Evolutionary conservation across 2,329 filamentous ascomycete genomes (phyloP), one percentile per base, ranked within the genome.

Genomic region (Scedosporium dehoogii): DNA sequence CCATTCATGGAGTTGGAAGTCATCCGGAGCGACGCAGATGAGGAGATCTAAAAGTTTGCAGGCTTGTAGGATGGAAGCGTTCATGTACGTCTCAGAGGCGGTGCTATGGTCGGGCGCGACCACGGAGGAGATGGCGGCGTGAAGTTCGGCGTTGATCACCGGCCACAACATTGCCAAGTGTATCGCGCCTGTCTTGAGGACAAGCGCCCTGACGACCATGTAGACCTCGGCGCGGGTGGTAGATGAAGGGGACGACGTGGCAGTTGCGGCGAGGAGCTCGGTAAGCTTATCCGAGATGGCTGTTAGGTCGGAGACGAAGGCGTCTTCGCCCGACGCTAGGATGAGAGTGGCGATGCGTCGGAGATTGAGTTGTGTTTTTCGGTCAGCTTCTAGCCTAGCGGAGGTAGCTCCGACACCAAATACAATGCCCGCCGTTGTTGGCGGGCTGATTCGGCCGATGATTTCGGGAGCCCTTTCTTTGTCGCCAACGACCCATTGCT

Each of bases 1-100:
- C 94, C 94, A 99, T 77, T 97, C 91, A 69, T 96, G 89, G n/a
- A 97, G 83, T 73, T 97, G 94, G 75, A 97, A 99, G 72, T 99
- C 94, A 68, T 99, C 94, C 0, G 92, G 93, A 4, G 90, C 88
- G 6, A 92, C 80, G 53, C 91, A 87, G 14, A 97, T 83, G n/a
- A 99, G 80, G 21, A 92, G 79, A 70, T 99, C 94, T 3, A 99
- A 82, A 3, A 99, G 81, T 72, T 97, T 99, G 76, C 92, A 97
- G 0, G 92, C 92, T 73, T 99, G 93, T 3, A 99, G 77, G 16
- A 97, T 78, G 2, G 89, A 86, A 2, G 85, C 77, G 67, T 91
- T 89, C 70, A 85, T 90, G 74, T 91, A 96, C 10, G 84, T 88
- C 25, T 94, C 90, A 6, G 82, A 81, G 12, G 85, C 76, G 6